Conservation (phyloP, 345 rosid genomes). For the Theobroma cacao region DNA sequence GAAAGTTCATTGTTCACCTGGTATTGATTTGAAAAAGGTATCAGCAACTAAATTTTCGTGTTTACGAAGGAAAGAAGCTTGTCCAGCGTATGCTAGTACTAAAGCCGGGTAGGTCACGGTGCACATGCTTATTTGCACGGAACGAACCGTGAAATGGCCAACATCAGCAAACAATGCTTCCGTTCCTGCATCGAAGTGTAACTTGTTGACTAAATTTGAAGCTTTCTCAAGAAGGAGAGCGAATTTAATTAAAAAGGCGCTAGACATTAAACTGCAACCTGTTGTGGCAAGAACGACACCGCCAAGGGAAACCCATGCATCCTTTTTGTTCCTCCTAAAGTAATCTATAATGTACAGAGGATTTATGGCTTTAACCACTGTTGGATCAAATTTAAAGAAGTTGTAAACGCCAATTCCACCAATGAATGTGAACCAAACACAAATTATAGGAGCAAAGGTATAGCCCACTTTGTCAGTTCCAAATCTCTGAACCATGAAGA, state of each 20-base stretch:
- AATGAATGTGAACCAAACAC: slow-evolving; percentile 39
- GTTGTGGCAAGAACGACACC: slow-evolving; percentile 37
- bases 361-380: slow-evolving; percentile 38
- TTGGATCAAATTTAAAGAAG: slow-evolving; percentile 31
- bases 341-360: slow-evolving; percentile 38
- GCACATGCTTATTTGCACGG: slow-evolving; percentile 48
- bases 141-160: slow-evolving; percentile 48
- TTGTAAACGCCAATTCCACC: slow-evolving; percentile 41
- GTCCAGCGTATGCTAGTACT: slow-evolving; percentile 38
- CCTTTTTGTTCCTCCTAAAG: slow-evolving; percentile 37
- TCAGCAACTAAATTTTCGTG: slow-evolving; percentile 22
- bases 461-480: slow-evolving; percentile 54
- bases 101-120: slow-evolving; percentile 35
- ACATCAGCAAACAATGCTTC: slow-evolving; percentile 62
- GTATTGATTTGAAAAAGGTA: slow-evolving; percentile 35
- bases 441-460: slow-evolving; percentile 41
- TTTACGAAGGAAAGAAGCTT: slow-evolving; percentile 43
- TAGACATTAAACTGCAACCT: no score
- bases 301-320: slow-evolving; percentile 60
- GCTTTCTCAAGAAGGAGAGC: not conserved
- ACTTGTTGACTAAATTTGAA: slow-evolving; percentile 24
- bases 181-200: slow-evolving; percentile 26
- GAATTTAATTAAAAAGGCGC: no score
- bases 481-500: slow-evolving; percentile 45
- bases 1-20: slow-evolving; percentile 15